Base-by-base conservation (phyloP, 495 filamentous ascomycete species). In the Aspergillus funiculosus region DNA sequence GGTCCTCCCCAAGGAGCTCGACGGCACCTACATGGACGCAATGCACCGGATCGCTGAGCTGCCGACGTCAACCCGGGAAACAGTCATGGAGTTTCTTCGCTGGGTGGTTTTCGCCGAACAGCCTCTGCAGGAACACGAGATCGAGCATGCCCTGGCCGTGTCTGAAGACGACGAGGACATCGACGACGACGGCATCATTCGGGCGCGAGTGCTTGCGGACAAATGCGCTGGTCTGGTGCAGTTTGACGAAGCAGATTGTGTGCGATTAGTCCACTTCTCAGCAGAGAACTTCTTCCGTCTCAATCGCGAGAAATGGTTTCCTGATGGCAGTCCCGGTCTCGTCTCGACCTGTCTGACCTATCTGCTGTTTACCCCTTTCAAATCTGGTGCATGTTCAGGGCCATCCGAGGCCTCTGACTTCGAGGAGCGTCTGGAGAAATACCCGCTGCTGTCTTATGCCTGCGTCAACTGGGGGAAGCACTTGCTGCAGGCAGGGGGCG, bases 171-270 rank as follows among this genome's bases (percentile, higher is more conserved):
- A 47, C 8, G 10, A 11, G 1, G 44, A 47, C 13, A 47, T 47
- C n/a, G 35, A 47, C 35, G 19, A 37, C 13, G 44, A 40, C 35
- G 22, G 34, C 7, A 47, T 47, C 28, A 47, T 31, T 28, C 18
- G 36, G 13, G 44, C 44, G 1, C 28, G 44, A 8, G 21, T 21
- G 6, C 44, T 47, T 2, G 44, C 44, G 0, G 37, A 31, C 36
- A 47, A 47, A 15, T 47, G 44, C 8, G 44, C 44, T 4, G 44
- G 44, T n/a, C 28, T 47, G n/a, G 44, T 47, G 4, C 31, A 39
- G 18, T 39, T 47, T 8, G 44, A 47, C 35, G 36, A 40, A 10
- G 32, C 24, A n/a, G 27, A 47, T n/a, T 40, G 44, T 19, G 15
- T 38, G 0, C 18, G 44, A 2, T 36, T 47, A 0, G 44, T 47